Percentiles rank a stretch among this genome's conserved stretches.
phyloP scores from a whole-genome alignment of 306 rosid genomes.

The Leucaena leucocephala region DNA sequence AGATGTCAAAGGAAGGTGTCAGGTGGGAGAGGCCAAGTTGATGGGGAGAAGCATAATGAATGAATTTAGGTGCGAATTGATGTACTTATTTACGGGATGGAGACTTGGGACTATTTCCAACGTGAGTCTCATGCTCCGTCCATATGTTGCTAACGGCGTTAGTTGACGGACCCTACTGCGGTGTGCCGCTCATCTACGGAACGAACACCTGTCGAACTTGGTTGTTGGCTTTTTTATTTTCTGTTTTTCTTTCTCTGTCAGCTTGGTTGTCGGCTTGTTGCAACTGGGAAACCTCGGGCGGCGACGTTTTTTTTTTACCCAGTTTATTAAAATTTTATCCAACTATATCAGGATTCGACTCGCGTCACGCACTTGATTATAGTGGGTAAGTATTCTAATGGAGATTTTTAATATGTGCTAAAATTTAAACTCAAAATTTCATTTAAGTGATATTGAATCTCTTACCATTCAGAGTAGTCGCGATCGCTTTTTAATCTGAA shows the following conservation, averaged over 20 bases:
- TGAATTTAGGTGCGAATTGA: not conserved
- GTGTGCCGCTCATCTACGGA: not conserved
- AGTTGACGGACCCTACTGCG: not conserved
- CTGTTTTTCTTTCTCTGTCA: too few relatives aligned
- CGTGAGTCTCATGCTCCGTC: slow-evolving; percentile 18
- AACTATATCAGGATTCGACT: too few relatives aligned
- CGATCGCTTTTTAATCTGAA: not conserved
- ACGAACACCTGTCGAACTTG: not conserved
- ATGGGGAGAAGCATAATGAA: not conserved
- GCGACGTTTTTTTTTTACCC: too few relatives aligned
- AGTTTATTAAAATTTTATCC: too few relatives aligned
- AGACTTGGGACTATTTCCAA: not conserved
- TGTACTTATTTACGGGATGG: not conserved
- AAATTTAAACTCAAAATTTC: too few relatives aligned
- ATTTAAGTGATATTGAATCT: too few relatives aligned
- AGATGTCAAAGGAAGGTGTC: not conserved
- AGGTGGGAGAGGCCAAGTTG: not conserved
- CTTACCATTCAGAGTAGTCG: too few relatives aligned
- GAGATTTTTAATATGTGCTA: too few relatives aligned
- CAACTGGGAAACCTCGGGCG: not conserved
- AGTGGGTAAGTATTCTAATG: too few relatives aligned
- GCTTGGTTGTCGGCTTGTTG: not conserved
- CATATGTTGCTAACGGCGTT: not conserved
- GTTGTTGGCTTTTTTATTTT: not conserved
- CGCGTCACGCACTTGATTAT: too few relatives aligned